Evolutionary conservation across 306 rosid genomes (phyloP), one percentile per base, ranked within the genome.

Genomic region (Myrica gale): DNA sequence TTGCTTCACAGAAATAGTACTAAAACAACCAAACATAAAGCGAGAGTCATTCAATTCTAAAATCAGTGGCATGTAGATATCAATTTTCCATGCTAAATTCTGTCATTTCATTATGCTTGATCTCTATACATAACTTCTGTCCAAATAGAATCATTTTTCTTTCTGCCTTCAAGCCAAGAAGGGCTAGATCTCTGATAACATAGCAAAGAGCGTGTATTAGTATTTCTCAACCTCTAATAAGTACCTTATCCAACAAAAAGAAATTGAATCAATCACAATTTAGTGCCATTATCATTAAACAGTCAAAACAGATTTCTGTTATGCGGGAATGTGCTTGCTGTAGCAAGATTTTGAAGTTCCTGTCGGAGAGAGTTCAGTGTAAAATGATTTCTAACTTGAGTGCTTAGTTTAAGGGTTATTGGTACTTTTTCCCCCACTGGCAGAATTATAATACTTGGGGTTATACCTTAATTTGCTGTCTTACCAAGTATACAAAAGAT

Each of bases 1-100:
- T 72, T 53, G 42, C 45, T 8, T 72, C 73, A 43, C 82, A 72
- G 57, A 19, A 63, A 45, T 78, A 78, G 58, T 6, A 54, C 77
- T 72, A 51, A 23, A 72, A 44, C 39, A 51, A 21, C 73, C 48
- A 78, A 78, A 72, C 15, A 71, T 39, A 20, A 37, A 71, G 48
- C 10, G 21, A 51, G 50, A 51, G 32, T 63, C 69, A 42, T 20
- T 72, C 47, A 20, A 21, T 68, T 78, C 43, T 60, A 19, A 37
- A 51, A 51, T 15, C n/a, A 11, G 55, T 51, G 11, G 15, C 1
- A 15, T 5, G 7, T 11, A 11, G 55, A 51, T 51, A 51, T 23
- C 26, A 1, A 23, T 23, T 23, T 23, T 23, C 0, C 26, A 23
- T 23, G 26, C 26, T 23, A 23, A 23, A 23, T 23, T 23, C 0